These are phyloP conservation scores for Tolypocladium album DNA, from an alignment of 2,329 filamentous ascomycete species.

Conservation along the genomic window DNA sequence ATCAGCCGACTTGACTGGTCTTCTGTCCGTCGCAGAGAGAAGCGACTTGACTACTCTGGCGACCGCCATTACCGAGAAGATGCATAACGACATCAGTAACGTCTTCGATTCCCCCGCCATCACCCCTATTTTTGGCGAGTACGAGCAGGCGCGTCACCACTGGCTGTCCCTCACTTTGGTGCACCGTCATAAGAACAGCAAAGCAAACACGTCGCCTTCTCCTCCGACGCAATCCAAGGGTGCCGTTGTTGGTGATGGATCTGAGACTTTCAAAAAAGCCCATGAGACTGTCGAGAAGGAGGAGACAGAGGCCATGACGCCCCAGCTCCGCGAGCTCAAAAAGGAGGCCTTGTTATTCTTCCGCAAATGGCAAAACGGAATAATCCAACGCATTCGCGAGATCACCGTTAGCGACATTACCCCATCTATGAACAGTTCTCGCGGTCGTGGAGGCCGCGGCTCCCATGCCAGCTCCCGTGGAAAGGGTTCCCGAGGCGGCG, in stretches of 20 bases:
- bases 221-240: constrained; percentile 3
- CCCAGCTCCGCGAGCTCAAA: constrained; percentile 53
- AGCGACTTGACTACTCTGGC: constrained; percentile 42
- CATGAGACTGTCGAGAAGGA: constrained; percentile 19
- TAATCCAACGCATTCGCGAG: constrained; percentile 62
- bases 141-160: constrained; percentile 19
- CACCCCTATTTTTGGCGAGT: constrained; percentile 17
- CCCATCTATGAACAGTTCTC: constrained; percentile 9
- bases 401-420: constrained; percentile 41
- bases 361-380: constrained; percentile 65
- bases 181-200: constrained; percentile 8
- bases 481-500: constrained; percentile 19
- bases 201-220: constrained; percentile 9
- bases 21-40: constrained; percentile 37
- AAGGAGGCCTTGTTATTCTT: constrained; percentile 61
- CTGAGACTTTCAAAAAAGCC: constrained; percentile 14
- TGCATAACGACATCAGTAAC: constrained; percentile 40
- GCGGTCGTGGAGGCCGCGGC: constrained; percentile 24
- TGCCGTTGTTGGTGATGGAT: not conserved
- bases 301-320: constrained; percentile 23
- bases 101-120: constrained; percentile 38
- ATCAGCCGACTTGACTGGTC: constrained; percentile 38
- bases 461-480: constrained; percentile 11
- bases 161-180: constrained; percentile 25
- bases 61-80: constrained; percentile 40